phyloP scores from a whole-genome alignment of 1,284 basidiomycete genomes.

The Microbotryum violaceum region DNA sequence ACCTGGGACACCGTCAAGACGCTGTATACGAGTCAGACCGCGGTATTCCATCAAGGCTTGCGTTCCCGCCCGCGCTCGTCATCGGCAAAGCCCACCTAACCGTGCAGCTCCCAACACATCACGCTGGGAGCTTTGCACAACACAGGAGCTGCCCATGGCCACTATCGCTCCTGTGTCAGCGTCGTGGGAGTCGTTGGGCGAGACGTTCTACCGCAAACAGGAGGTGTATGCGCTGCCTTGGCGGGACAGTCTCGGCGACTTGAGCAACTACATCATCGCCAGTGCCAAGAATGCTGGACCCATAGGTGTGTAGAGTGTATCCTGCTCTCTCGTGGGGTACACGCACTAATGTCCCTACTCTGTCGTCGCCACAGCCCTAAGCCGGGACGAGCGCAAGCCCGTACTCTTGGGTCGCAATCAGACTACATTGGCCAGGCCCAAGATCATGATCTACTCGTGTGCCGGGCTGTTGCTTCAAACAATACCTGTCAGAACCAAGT shows the following conservation, averaged over 20 bases:
- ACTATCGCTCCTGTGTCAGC: neutral
- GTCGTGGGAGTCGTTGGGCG: constrained; percentile 29
- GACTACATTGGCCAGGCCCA: constrained; percentile 49
- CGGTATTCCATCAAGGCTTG: too few relatives aligned
- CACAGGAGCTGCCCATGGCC: too few relatives aligned
- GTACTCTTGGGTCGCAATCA: constrained; percentile 63
- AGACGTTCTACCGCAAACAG: constrained; percentile 52
- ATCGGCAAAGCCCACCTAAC: too few relatives aligned
- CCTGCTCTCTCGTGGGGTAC: neutral
- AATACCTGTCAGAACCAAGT: constrained; percentile 37
- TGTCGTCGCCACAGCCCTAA: constrained; percentile 57
- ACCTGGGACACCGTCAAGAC: too few relatives aligned
- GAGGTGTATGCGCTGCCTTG: constrained; percentile 77
- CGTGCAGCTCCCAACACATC: too few relatives aligned
- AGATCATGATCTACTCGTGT: constrained; percentile 48
- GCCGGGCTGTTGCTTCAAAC: constrained; percentile 44
- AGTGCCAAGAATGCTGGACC: constrained; percentile 82
- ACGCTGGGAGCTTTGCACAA: too few relatives aligned
- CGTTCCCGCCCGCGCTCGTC: too few relatives aligned
- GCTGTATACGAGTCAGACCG: too few relatives aligned
- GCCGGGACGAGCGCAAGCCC: constrained; percentile 75
- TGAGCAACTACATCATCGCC: constrained; percentile 72
- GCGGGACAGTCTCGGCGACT: constrained; percentile 55
- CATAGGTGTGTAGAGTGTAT: constrained; percentile 53
- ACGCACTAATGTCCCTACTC: neutral